Evolutionary conservation across 139 green algal genomes (phyloP), one percentile per base, ranked within the genome.

Genomic region (Coelastrella sp.): DNA sequence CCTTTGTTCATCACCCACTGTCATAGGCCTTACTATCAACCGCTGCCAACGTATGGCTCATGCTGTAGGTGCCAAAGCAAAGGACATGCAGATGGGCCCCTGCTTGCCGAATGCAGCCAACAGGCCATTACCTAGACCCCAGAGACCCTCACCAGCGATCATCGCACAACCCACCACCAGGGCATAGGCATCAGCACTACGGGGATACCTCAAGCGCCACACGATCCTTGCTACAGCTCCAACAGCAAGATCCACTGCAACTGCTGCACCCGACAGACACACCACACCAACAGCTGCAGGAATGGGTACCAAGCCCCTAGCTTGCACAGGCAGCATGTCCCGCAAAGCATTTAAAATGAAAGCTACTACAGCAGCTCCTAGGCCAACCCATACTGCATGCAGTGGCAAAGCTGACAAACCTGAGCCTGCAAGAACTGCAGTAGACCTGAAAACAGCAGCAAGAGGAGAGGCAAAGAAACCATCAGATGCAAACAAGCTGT

Each of bases 1-100:
- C 35, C 3, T 49, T 49, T 49, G 35, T 49, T 1, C 35, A 49
- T 49, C 35, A 49, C 3, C 35, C 35, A 49, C 35, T 49, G 35
- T 49, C 35, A 49, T 49, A 49, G 35, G 35, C 1, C 35, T 49
- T 1, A 49, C 35, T 49, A 3, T 49, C 35, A 49, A 49, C 35
- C 35, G 35, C 35, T 49, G 35, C 35, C 35, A 49, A 79, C 17
- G 4, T 27, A 5, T 11, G 10, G 22, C 73, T 84, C 78, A 84
- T 25, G 82, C 7, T 57, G 8, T 0, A 8, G 86, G 86, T 22
- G 86, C 74, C 35, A 80, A 3, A 9, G 56, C 35, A 22, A 91
- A 91, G 7, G 7, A 82, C 87, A 91, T 91, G 87, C 87, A 91
- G 63, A 91, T 91, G 22, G 87, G 87, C 70, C 78, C 10, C 78